Evolutionary conservation across 2,329 filamentous ascomycete genomes (phyloP), one percentile per base, ranked within the genome.

Genomic region (Pyrenophora teres): DNA sequence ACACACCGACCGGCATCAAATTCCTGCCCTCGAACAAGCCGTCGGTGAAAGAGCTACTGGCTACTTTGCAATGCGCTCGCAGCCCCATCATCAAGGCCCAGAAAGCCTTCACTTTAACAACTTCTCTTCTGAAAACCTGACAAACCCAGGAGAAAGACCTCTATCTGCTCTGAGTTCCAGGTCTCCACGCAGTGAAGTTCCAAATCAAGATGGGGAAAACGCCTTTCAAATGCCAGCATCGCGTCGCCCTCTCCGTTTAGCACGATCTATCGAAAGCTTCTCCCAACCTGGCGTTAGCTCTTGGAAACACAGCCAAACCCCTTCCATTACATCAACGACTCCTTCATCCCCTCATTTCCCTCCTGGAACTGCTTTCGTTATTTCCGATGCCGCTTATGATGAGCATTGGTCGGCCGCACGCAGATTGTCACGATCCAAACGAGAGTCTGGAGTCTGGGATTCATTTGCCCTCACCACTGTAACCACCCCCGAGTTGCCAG

Each of bases 1-100:
- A 31, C 83, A 87, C 63, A 83, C 83, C 23, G 79, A 80, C 49
- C 78, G 80, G 19, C 70, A 79, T 19, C 80, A 86, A 49, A 78
- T 85, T 49, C 76, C 80, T 27, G 74, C 74, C 3, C 70, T 86
- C 16, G 78, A 83, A 33, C 77, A 76, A 30, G 74, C 80, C 10
- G 77, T 79, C 46, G 76, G 81, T 48, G 49, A 54, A 13, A 54
- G 54, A 30, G 46, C 42, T 32, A 31, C 54, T 10, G 80, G 82
- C 56, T 83, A 83, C 65, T 80, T 78, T 48, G 76, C 80, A 23
- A 78, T 81, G 46, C 77, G 79, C 31, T 80, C 80, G 16, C 81
- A 84, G 62, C 72, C 74, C 37, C 79, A 82, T 6, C 73, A 73
- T 41, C 72, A 74, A 21, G 74, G 76, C 43, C 74, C 83, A 78